Percentiles rank a stretch among this genome's conserved stretches.
These are phyloP conservation scores for Selaginella moellendorffii DNA, from an alignment of 75 land plant species.

Conservation along the genomic window DNA sequence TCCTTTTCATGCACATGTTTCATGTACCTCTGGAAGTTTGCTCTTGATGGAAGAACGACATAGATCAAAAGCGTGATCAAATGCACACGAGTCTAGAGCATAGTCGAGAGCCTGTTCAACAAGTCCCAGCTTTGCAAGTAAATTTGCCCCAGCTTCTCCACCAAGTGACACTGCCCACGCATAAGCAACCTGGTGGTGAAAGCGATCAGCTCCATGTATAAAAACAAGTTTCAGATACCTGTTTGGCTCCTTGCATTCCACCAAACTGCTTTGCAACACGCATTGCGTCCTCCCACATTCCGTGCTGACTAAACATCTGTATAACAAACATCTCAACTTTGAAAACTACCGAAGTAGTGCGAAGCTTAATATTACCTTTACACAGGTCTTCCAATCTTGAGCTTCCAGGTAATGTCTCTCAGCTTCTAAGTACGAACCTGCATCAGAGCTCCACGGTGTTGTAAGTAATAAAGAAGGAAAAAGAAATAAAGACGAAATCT, in stretches of 20 bases:
- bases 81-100: conserved; percentile 24
- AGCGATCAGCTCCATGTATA: background rate
- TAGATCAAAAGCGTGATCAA: conserved; percentile 29
- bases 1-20: background rate
- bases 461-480: background rate
- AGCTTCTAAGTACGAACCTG: conserved; percentile 28
- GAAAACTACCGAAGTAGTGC: no score
- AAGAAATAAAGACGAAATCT: background rate
- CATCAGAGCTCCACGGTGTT: background rate
- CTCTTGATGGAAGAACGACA: conserved; percentile 18
- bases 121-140: conserved; percentile 25
- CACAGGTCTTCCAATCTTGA: conserved; percentile 27
- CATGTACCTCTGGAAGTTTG: conserved; percentile 24
- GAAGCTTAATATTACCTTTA: conserved; percentile 15
- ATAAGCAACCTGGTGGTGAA: conserved; percentile 20
- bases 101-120: conserved; percentile 33
- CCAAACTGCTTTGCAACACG: conserved; percentile 28
- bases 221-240: no score
- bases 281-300: conserved; percentile 35
- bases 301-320: conserved; percentile 26
- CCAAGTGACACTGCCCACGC: conserved; percentile 30
- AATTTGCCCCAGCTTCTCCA: conserved; percentile 20
- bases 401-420: conserved; percentile 27
- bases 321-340: background rate
- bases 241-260: conserved; percentile 20